Evolutionary conservation across 305 asterid genomes (phyloP).

Genomic region (Solanum aculeatissimum): DNA sequence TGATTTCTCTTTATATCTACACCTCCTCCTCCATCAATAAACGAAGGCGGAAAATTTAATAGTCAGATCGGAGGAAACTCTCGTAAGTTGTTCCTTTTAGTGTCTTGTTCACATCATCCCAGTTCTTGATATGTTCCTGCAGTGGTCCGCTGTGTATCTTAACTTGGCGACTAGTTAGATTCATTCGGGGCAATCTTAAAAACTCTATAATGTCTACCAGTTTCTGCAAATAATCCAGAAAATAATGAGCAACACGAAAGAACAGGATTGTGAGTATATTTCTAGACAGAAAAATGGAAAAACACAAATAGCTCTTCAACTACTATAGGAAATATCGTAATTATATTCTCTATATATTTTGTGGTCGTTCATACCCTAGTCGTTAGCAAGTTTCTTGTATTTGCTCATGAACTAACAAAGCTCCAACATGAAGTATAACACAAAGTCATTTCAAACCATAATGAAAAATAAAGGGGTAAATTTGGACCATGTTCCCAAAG

Average conservation of each 20-base stretch:
- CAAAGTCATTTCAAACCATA: background rate
- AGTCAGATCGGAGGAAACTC: slow-evolving; percentile 8
- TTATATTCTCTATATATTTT: background rate
- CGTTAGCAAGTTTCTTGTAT: background rate
- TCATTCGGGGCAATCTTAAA: slow-evolving; percentile 12
- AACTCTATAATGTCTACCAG: slow-evolving; percentile 12
- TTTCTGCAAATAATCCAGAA: slow-evolving; percentile 1
- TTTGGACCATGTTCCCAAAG: background rate
- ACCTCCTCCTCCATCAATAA: background rate
- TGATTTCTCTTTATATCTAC: background rate
- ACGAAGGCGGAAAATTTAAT: background rate
- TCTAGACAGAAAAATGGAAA: background rate
- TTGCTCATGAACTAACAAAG: background rate
- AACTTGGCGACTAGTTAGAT: slow-evolving; percentile 15
- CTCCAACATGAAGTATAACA: background rate
- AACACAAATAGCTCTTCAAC: background rate
- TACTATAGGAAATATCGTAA: background rate
- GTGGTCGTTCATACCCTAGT: background rate
- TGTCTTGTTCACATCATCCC: slow-evolving; percentile 12
- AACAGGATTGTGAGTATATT: background rate
- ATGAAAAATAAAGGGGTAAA: background rate
- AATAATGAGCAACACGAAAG: background rate
- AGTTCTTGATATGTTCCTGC: slow-evolving; percentile 14
- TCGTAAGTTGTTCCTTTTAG: slow-evolving; percentile 12
- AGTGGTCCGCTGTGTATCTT: slow-evolving; percentile 17